Percentiles rank a stretch among this genome's conserved stretches.
Conservation (phyloP, 169 alveolate species). For the Cryptosporidium andersoni region DNA sequence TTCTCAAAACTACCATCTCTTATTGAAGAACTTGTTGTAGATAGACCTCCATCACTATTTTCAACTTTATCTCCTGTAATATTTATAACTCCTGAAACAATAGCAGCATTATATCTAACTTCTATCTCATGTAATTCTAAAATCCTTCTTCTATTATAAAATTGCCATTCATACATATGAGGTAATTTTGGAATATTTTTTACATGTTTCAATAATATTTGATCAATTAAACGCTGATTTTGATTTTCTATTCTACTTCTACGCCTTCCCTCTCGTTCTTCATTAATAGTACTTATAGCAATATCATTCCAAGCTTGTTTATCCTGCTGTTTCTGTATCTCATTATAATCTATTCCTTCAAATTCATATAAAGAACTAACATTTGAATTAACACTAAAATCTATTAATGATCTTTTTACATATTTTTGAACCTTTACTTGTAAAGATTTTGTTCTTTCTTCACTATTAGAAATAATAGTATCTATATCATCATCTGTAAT, state of each 20-base stretch:
- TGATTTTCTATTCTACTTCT: constrained; percentile 74
- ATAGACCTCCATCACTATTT: constrained; percentile 73
- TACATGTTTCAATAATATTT: constrained; percentile 71
- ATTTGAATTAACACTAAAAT: constrained; percentile 69
- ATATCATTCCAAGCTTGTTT: constrained; percentile 72
- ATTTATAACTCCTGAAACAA: constrained; percentile 75
- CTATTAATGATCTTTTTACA: constrained; percentile 78
- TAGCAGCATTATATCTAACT: constrained; percentile 66
- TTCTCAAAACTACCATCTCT: too few species aligned
- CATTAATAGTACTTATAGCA: constrained; percentile 73
- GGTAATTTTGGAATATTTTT: constrained; percentile 81
- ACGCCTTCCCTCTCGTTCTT: constrained; percentile 78
- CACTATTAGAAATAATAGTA: constrained; percentile 75
- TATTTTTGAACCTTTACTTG: constrained; percentile 78
- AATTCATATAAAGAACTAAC: constrained; percentile 74
- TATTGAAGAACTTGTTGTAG: constrained; percentile 71
- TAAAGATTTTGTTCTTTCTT: constrained; percentile 71
- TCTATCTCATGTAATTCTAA: constrained; percentile 77
- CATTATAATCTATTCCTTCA: constrained; percentile 79
- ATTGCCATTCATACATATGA: constrained; percentile 79
- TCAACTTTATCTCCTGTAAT: constrained; percentile 57
- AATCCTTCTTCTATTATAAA: constrained; percentile 73
- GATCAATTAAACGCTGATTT: constrained; percentile 69
- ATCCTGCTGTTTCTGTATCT: constrained; percentile 76
- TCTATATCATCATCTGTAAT: constrained; percentile 85